These are phyloP conservation scores for Chamaecyparis obtusa DNA, from an alignment of 75 land plant species.

Conservation along the genomic window DNA sequence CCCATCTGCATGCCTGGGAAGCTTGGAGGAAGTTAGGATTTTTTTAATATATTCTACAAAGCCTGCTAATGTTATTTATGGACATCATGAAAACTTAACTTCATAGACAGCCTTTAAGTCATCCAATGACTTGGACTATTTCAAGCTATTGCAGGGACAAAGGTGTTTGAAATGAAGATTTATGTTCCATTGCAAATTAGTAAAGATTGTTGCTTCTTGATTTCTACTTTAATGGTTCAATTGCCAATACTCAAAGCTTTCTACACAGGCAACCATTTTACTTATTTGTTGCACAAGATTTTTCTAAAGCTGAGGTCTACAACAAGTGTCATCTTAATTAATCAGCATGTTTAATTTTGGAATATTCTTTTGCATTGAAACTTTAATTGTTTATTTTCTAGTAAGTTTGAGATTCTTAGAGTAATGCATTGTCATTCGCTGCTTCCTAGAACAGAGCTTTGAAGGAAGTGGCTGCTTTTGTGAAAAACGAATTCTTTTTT, in stretches of 20 bases:
- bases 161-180: background rate
- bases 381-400: background rate
- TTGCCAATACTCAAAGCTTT: background rate
- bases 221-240: background rate
- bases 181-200: background rate
- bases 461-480: background rate
- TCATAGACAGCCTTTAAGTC: background rate
- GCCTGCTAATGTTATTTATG: background rate
- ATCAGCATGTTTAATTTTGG: background rate
- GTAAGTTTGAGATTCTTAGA: background rate
- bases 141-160: background rate
- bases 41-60: no score
- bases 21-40: background rate
- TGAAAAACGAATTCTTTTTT: background rate
- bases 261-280: background rate
- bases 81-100: background rate
- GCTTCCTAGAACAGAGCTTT: background rate
- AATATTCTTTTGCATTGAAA: background rate
- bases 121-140: background rate
- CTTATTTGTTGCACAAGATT: background rate
- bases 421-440: background rate
- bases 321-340: background rate
- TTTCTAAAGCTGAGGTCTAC: background rate
- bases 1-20: no score
- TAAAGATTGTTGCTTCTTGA: background rate